These are phyloP conservation scores for Phytophthora brassicae DNA, from an alignment of 352 stramenopile species.

Conservation along the genomic window DNA sequence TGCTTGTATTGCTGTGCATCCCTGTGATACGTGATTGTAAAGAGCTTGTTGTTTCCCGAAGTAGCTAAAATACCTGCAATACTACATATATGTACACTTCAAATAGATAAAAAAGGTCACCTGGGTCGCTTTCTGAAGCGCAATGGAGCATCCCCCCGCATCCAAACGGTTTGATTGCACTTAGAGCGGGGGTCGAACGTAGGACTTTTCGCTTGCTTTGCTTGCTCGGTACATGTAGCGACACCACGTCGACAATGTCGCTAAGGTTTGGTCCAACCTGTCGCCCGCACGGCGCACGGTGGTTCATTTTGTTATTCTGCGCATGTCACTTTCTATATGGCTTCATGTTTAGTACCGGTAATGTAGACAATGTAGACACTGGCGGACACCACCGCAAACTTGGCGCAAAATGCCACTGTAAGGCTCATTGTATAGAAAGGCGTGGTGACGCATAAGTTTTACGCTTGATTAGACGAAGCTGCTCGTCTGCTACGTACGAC, in stretches of 20 bases:
- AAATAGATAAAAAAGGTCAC: neutral
- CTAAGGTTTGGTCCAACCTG: neutral
- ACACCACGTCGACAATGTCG: too few relatives aligned
- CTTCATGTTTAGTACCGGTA: too few relatives aligned
- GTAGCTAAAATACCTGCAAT: neutral
- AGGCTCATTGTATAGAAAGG: constrained; percentile 9
- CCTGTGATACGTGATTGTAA: neutral
- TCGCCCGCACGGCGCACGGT: neutral
- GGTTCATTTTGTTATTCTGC: constrained; percentile 25
- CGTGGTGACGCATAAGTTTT: constrained; percentile 9
- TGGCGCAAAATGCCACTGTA: constrained; percentile 28
- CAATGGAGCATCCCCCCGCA: constrained; percentile 11
- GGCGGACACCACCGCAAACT: constrained; percentile 15
- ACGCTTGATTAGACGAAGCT: constrained; percentile 18
- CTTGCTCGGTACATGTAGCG: constrained; percentile 16
- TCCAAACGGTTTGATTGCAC: constrained; percentile 28
- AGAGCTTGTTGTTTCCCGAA: neutral
- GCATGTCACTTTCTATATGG: constrained; percentile 16
- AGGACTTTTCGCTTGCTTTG: too few relatives aligned
- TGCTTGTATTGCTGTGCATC: neutral
- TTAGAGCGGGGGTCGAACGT: constrained; percentile 16
- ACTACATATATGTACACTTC: neutral
- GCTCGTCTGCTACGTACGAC: too few relatives aligned
- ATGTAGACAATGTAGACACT: constrained; percentile 32
- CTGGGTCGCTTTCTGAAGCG: constrained; percentile 20